Conservation (phyloP, 1,284 basidiomycete genomes). For the Cutaneotrichosporon sp. region DNA sequence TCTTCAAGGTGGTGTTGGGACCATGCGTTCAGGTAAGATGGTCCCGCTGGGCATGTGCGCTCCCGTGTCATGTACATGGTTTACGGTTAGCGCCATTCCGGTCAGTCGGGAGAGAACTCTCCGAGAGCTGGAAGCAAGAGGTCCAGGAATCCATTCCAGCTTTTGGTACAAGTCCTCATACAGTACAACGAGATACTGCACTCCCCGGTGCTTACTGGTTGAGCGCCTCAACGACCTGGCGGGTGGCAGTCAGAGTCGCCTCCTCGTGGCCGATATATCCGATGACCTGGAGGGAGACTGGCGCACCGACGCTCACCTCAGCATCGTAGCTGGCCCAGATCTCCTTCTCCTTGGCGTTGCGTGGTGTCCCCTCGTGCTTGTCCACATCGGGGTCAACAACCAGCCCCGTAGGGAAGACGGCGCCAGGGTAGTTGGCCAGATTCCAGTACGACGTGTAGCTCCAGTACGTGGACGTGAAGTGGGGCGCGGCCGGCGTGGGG, state of each 20-base stretch:
- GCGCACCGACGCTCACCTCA: neutral
- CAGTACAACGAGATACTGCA: neutral
- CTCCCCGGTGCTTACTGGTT: neutral
- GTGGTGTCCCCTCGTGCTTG: slow-evolving; percentile 49
- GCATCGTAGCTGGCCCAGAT: slow-evolving; percentile 24
- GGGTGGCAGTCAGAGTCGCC: neutral
- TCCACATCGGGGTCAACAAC: slow-evolving; percentile 56
- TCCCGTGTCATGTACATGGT: too few relatives aligned
- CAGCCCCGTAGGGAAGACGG: slow-evolving; percentile 60
- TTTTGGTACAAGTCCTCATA: too few relatives aligned
- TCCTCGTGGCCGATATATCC: slow-evolving; percentile 13
- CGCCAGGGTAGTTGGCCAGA: slow-evolving; percentile 61
- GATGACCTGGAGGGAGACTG: slow-evolving; percentile 5
- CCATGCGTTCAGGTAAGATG: too few relatives aligned
- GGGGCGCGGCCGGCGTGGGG: slow-evolving; percentile 32
- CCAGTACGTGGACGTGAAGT: slow-evolving; percentile 36
- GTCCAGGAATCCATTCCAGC: too few relatives aligned
- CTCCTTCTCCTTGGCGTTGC: slow-evolving; percentile 47
- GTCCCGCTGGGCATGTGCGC: too few relatives aligned
- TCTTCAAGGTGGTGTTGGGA: too few relatives aligned
- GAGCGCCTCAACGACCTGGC: neutral
- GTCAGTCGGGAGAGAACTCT: too few relatives aligned
- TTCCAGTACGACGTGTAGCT: slow-evolving; percentile 64
- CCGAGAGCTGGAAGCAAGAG: too few relatives aligned
- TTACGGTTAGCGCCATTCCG: too few relatives aligned